Evolutionary conservation across 1,284 basidiomycete species (phyloP).

Genomic region (Rhodofomes roseus): DNA sequence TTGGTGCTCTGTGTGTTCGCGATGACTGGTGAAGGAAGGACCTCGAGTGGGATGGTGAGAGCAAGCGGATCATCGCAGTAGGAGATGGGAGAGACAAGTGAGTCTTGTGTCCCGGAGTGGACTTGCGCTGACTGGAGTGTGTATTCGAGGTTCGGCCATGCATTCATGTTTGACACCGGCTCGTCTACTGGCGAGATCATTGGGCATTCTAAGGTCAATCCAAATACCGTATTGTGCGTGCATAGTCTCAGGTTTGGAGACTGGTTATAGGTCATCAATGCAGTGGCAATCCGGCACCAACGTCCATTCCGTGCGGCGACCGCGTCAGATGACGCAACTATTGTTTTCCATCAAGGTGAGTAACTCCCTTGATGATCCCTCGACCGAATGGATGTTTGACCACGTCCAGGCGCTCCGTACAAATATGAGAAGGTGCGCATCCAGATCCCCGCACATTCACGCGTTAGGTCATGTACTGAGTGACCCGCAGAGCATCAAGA

Average conservation of each 20-base stretch:
- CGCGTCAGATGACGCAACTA: slow-evolving; percentile 78
- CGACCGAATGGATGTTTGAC: background rate
- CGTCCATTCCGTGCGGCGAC: slow-evolving; percentile 91
- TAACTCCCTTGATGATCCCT: background rate
- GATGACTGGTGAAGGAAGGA: slow-evolving; percentile 69
- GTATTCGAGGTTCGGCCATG: slow-evolving; percentile 70
- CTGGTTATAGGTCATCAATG: slow-evolving; percentile 79
- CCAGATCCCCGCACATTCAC: too few species aligned
- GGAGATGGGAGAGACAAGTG: slow-evolving; percentile 92
- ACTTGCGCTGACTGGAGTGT: background rate
- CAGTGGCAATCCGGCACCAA: slow-evolving; percentile 86
- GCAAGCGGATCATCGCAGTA: slow-evolving; percentile 94
- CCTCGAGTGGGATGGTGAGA: slow-evolving; percentile 95
- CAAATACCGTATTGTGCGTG: too few species aligned
- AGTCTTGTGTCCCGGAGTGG: slow-evolving; percentile 26
- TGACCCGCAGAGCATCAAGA: slow-evolving; percentile 67
- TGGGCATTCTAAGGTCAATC: slow-evolving; percentile 80
- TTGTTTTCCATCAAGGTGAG: slow-evolving; percentile 79
- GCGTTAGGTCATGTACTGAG: too few species aligned
- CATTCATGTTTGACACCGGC: slow-evolving; percentile 87
- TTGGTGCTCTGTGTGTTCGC: background rate
- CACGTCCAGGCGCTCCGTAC: slow-evolving; percentile 68
- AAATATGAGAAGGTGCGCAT: slow-evolving; percentile 77
- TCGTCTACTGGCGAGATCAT: slow-evolving; percentile 90
- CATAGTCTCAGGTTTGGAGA: too few species aligned